Conservation (phyloP, 192 early-diverging fungal genomes). For the Linnemannia exigua region DNA sequence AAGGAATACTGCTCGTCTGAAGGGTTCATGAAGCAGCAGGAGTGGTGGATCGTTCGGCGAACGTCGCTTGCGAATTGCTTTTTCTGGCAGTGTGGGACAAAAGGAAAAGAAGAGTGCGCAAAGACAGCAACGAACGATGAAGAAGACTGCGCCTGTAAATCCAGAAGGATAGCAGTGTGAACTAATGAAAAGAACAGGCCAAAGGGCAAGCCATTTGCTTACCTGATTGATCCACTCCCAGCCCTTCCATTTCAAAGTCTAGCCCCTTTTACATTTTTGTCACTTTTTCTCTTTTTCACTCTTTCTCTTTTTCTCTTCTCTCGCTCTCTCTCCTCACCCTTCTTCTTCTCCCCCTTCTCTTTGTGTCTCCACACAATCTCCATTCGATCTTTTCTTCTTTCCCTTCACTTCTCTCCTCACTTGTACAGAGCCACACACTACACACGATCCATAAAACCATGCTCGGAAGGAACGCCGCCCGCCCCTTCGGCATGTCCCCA, state of each 20-base stretch:
- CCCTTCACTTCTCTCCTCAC: background rate
- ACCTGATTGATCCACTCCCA: background rate
- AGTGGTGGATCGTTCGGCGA: background rate
- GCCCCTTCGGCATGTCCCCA: constrained; percentile 53
- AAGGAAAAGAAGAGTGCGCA: no score
- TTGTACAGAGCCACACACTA: background rate
- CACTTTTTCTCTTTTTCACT: background rate
- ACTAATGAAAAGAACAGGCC: no score
- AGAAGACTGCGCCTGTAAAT: no score
- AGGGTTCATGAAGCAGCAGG: background rate
- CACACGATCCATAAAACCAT: constrained; percentile 4
- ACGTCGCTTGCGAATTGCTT: no score
- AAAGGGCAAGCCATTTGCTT: no score
- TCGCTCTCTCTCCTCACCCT: background rate
- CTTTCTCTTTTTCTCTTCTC: background rate
- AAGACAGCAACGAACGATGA: no score
- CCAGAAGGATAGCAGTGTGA: no score
- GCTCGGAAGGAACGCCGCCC: constrained; percentile 47
- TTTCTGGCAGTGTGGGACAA: no score
- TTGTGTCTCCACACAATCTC: no score
- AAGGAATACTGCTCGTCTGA: background rate
- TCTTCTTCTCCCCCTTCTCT: background rate
- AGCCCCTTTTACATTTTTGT: constrained; percentile 2
- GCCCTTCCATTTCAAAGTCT: background rate
- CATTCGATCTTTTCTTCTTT: background rate